phyloP scores from a whole-genome alignment of 352 stramenopile species.

The Blastocystis sp. region DNA sequence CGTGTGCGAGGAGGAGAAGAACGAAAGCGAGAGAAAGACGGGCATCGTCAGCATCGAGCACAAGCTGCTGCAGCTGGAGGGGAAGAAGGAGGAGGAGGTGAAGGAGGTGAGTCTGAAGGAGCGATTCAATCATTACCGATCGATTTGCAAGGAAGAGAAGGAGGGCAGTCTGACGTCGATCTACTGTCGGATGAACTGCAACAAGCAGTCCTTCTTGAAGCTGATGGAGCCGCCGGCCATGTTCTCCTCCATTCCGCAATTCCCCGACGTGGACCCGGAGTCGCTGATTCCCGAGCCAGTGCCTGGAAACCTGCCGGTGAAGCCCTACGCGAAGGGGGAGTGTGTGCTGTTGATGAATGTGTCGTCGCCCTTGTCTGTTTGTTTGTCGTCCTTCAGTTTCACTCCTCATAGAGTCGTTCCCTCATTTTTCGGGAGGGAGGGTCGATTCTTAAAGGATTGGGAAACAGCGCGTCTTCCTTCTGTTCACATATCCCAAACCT shows the following conservation, averaged over 20 bases:
- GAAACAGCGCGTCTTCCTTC: too few species aligned
- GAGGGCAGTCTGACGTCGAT: neutral
- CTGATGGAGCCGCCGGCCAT: neutral
- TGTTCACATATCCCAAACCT: too few species aligned
- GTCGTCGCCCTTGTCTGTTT: neutral
- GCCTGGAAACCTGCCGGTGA: slow-evolving; percentile 9
- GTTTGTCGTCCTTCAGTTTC: neutral
- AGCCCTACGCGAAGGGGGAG: slow-evolving; percentile 18
- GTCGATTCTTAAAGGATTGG: too few species aligned
- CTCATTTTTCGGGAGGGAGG: neutral
- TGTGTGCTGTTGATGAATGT: slow-evolving; percentile 11
- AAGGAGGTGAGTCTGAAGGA: neutral
- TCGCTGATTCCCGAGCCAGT: neutral
- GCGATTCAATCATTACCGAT: too few species aligned
- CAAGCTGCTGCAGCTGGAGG: neutral
- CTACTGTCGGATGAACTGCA: neutral
- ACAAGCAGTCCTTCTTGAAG: slow-evolving; percentile 3
- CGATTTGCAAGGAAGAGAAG: neutral
- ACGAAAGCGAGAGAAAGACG: neutral
- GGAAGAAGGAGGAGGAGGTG: neutral
- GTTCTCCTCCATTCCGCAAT: slow-evolving; percentile 4
- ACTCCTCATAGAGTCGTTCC: neutral
- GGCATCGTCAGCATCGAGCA: neutral
- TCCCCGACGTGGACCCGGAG: slow-evolving; percentile 6
- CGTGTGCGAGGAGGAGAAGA: neutral